Conservation (phyloP, 805 yeast genomes). For the Cyberlindnera japonica region DNA sequence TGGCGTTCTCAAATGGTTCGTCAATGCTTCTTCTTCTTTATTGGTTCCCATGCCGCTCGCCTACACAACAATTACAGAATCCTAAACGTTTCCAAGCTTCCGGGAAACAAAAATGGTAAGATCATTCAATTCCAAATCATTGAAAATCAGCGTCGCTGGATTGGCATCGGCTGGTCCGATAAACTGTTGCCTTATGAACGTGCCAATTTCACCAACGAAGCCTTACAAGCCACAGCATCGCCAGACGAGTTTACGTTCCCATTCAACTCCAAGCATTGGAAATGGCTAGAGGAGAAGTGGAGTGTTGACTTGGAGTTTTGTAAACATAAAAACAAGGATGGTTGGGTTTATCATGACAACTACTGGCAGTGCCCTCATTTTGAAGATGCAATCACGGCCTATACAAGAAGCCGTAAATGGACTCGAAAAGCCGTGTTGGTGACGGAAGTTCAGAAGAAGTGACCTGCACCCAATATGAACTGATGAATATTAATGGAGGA, state of each 20-base stretch:
- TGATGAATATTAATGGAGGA: too few species aligned
- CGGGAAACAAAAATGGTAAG: conserved; percentile 43
- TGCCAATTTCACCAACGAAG: conserved; percentile 42
- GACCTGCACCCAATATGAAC: not conserved
- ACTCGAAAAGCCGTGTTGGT: conserved; percentile 40
- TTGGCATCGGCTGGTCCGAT: conserved; percentile 58
- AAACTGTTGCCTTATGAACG: conserved; percentile 50
- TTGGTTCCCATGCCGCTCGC: conserved; percentile 31
- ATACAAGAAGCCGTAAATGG: conserved; percentile 52
- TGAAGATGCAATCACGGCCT: conserved; percentile 45
- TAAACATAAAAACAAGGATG: conserved; percentile 36
- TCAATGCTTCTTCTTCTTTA: conserved; percentile 34
- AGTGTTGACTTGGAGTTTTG: conserved; percentile 39
- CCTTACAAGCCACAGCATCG: conserved; percentile 29
- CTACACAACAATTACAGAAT: conserved; percentile 31
- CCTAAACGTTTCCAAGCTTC: conserved; percentile 34
- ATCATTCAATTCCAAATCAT: conserved; percentile 46
- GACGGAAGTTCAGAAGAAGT: conserved; percentile 10
- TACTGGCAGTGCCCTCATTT: conserved; percentile 42
- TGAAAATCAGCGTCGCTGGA: conserved; percentile 60
- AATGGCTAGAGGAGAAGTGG: conserved; percentile 57
- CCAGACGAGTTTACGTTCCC: conserved; percentile 46
- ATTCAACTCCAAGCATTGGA: conserved; percentile 44
- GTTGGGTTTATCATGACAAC: conserved; percentile 54
- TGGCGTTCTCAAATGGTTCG: conserved; percentile 46